These are phyloP conservation scores for Naganishia vishniacii DNA, from an alignment of 768 basidiomycete species.

Conservation along the genomic window DNA sequence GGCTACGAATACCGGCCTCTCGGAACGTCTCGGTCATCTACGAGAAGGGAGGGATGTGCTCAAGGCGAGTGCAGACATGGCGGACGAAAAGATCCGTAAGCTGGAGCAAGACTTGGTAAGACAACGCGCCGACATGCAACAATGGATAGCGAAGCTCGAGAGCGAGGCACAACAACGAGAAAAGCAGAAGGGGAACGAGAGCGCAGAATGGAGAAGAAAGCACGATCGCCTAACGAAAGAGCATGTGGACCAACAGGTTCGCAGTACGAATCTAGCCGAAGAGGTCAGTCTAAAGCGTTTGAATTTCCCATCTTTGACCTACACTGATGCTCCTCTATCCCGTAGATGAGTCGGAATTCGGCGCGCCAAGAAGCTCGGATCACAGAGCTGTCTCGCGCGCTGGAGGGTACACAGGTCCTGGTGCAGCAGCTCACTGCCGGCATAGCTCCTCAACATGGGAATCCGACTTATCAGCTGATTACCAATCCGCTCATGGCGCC, in stretches of 20 bases:
- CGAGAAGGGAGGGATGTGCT: neutral
- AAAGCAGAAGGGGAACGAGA: neutral
- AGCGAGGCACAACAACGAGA: neutral
- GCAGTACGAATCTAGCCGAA: too few relatives aligned
- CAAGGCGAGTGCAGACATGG: neutral
- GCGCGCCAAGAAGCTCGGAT: neutral
- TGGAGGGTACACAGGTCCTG: neutral
- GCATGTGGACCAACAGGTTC: too few relatives aligned
- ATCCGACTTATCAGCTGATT: neutral
- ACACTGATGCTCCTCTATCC: neutral
- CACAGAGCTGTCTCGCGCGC: neutral
- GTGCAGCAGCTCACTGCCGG: neutral
- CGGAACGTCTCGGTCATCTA: neutral
- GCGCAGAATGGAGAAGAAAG: too few relatives aligned
- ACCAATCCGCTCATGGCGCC: constrained; percentile 4
- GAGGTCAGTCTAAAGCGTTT: neutral
- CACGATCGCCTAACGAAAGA: too few relatives aligned
- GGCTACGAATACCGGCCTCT: neutral
- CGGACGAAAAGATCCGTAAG: neutral
- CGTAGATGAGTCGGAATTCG: neutral
- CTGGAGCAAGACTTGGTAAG: neutral
- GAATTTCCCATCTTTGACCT: neutral
- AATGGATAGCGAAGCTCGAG: neutral
- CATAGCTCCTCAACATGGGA: neutral
- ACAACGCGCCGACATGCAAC: neutral